Conservation (phyloP, 225 moss, liverwort and hornwort species). For the Pseudisothecium myosuroides region DNA sequence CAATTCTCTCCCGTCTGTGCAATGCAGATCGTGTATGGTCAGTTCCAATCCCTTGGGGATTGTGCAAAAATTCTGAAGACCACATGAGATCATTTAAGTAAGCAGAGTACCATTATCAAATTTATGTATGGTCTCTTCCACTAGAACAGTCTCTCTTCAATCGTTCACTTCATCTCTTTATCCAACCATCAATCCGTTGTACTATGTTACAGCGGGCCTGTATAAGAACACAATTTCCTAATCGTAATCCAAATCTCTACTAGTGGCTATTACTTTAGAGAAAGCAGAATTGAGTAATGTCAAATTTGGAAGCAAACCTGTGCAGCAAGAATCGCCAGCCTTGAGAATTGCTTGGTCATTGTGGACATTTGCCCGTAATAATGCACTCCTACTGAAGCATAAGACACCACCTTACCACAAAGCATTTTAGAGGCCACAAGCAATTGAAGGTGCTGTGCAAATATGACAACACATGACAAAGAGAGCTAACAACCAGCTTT, state of each 20-base stretch:
- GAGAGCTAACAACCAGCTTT: not conserved
- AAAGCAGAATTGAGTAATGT: not conserved
- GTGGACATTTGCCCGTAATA: not conserved
- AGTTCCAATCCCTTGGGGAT: too few species aligned
- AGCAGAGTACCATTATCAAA: not conserved
- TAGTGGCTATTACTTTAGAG: not conserved
- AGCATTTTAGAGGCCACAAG: not conserved
- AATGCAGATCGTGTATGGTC: too few species aligned
- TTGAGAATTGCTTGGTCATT: not conserved
- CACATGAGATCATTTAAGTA: too few species aligned
- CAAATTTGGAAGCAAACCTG: not conserved
- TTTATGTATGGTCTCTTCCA: not conserved
- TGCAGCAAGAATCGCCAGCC: not conserved
- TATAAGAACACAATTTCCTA: not conserved
- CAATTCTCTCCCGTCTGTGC: too few species aligned
- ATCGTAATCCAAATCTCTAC: not conserved
- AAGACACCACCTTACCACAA: not conserved
- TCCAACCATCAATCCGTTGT: not conserved
- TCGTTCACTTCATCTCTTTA: not conserved
- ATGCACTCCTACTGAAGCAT: not conserved
- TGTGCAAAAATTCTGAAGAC: too few species aligned
- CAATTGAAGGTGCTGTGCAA: not conserved
- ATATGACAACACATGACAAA: not conserved
- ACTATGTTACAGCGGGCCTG: not conserved
- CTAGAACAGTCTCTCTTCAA: not conserved